Base-by-base conservation (phyloP, 805 yeast species). In the Yarrowia osloensis region DNA sequence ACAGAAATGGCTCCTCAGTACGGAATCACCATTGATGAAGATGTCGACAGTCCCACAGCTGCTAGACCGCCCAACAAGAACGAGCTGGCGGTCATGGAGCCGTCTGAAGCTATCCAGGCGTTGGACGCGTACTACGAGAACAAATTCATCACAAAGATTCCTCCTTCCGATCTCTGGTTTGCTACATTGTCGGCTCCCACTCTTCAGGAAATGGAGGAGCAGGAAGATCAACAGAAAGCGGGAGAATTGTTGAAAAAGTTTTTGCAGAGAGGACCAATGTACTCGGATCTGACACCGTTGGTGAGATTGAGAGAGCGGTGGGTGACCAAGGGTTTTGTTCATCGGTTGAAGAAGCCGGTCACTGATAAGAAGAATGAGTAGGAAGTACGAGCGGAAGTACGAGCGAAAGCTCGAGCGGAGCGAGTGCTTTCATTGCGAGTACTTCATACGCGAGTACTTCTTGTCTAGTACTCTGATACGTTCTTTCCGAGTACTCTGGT, bases 1-100 rank as follows among this genome's bases (percentile, higher is more conserved):
- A 46, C 52, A 3, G 66, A 61, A 31, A 61, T 61, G 66, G 66
- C 66, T 44, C 54, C 66, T 31, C 66, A 61, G 33, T 61, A 44
- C 8, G 66, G 66, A 44, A 44, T 61, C 33, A 15, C 52, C 7
- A 44, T 61, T 22, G 54, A 61, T 0, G 54, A 44, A 13, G 66
- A 61, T 22, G 11, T 31, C 4, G 44, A 61, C 15, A 44, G 31
- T 19, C 54, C 54, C 19, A 61, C 54, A 4, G 19, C 33, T 17
- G 63, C 63, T 6, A 49, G 49, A 24, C 49, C 49, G n/a, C 63
- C 63, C 6, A 35, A 37, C n/a, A 37, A 40, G 15, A 40, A 57
- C 49, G 26, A 35, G 2, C 63, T 57, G 29, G 47, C 63, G 1
- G 12, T 57, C 19, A 13, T 57, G 37, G 63, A 57, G 49, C 63